These are phyloP conservation scores for Eucalyptus melliodora DNA, from an alignment of 345 rosid species.

Conservation along the genomic window DNA sequence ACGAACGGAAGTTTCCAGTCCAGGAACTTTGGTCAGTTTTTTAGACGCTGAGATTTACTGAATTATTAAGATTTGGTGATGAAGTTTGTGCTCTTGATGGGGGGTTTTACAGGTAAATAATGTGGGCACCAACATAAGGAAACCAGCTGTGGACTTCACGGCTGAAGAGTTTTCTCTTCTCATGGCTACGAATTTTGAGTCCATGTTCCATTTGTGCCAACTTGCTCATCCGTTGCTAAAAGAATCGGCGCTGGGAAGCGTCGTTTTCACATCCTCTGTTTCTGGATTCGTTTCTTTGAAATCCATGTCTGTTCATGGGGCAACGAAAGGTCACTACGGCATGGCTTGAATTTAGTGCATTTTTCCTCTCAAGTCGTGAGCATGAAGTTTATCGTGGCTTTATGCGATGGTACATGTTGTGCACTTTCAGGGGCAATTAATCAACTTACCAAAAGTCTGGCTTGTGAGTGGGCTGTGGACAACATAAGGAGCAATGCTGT, in stretches of 20 bases:
- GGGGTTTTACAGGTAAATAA: constrained; percentile 42
- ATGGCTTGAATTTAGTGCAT: background rate
- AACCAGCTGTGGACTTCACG: constrained; percentile 50
- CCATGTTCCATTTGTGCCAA: constrained; percentile 64
- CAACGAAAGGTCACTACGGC: constrained; percentile 47
- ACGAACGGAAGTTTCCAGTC: background rate
- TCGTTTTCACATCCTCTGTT: constrained; percentile 68
- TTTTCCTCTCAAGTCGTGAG: background rate
- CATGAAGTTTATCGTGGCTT: background rate
- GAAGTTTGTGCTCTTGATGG: background rate
- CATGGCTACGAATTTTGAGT: constrained; percentile 59
- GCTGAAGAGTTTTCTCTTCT: constrained; percentile 46
- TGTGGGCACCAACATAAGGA: constrained; percentile 67
- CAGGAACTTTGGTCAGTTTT: background rate
- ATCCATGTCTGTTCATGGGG: constrained; percentile 60
- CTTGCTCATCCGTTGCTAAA: constrained; percentile 57
- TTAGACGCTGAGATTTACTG: background rate
- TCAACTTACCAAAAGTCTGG: constrained; percentile 60
- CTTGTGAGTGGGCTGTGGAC: constrained; percentile 87
- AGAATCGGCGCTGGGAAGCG: constrained; percentile 42
- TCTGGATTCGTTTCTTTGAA: constrained; percentile 66
- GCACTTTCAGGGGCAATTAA: constrained; percentile 53
- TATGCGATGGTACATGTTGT: background rate
- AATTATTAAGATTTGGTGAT: background rate
- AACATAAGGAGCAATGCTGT: constrained; percentile 72